Evolutionary conservation across 257 asterid species (phyloP).

Genomic region (Henckelia pumila): DNA sequence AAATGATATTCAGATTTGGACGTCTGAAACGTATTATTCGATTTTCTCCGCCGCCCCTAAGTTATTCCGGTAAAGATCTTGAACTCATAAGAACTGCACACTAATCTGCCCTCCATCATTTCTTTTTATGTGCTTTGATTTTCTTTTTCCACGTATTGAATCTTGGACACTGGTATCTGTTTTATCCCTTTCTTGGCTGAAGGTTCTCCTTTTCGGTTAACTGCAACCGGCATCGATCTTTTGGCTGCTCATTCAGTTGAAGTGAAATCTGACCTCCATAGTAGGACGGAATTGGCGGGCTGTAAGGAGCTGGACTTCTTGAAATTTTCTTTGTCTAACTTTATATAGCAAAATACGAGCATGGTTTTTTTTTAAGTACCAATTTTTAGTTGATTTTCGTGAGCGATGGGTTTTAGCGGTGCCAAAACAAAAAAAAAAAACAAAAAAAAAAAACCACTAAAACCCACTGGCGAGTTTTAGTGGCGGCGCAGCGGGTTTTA

Average conservation of each 20-base stretch:
- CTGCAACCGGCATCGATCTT: conserved; percentile 27
- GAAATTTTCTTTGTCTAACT: neutral
- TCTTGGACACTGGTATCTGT: neutral
- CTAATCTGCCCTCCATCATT: neutral
- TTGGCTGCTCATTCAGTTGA: conserved; percentile 28
- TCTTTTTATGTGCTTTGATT: neutral
- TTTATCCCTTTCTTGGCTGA: conserved; percentile 4
- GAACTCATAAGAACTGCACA: neutral
- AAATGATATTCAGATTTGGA: neutral
- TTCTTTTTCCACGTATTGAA: neutral
- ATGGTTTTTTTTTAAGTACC: neutral
- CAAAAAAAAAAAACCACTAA: too few species aligned
- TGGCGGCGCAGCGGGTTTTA: too few species aligned
- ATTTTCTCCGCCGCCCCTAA: neutral
- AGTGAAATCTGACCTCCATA: conserved; percentile 22
- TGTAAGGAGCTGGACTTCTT: conserved; percentile 16
- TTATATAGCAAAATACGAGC: neutral
- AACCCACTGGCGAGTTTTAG: too few species aligned
- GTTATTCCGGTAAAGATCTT: too few species aligned
- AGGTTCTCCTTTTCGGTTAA: conserved; percentile 28
- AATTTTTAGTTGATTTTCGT: too few species aligned
- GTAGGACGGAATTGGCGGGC: conserved; percentile 27
- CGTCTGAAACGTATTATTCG: neutral
- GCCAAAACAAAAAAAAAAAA: too few species aligned
- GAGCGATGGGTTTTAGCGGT: too few species aligned